These are phyloP conservation scores for cucumber (Cucumis sativus) DNA, from an alignment of 306 rosid species.

Conservation along the genomic window Cucumber_9930_V3 NC_026660.2:28727001-28727500, in stretches of 20 bases:
- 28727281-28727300: neutral
- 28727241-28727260: no score
- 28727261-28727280: neutral
- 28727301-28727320: no score
- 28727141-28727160: conserved; percentile 15
- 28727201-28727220: neutral
- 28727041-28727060: conserved; percentile 7
- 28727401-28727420: no score
- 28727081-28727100: neutral
- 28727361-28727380: no score
- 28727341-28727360: neutral
- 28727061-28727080: neutral
- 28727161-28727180: neutral
- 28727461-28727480: no score
- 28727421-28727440: no score
- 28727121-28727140: conserved; percentile 51
- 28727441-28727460: no score
- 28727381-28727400: neutral
- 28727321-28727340: neutral
- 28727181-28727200: neutral
- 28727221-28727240: neutral
- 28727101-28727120: conserved; percentile 53
- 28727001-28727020: conserved; percentile 24
- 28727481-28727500: no score
- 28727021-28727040: conserved; percentile 27